Conservation (phyloP, 768 basidiomycete genomes). For the Mycena albidolilacea region DNA sequence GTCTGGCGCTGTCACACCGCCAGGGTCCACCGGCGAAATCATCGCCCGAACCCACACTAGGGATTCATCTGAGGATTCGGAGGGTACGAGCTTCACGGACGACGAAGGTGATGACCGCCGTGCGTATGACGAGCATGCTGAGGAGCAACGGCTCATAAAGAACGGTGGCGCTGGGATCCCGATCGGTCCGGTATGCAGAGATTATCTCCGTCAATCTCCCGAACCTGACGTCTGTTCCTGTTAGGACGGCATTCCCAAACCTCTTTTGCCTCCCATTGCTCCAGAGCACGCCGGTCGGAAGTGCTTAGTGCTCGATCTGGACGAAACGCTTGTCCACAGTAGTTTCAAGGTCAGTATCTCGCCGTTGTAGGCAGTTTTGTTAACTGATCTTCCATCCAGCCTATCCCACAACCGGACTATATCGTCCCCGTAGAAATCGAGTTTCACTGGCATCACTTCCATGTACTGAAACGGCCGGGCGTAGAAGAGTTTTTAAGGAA, state of each 20-base stretch:
- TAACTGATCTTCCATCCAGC: constrained; percentile 61
- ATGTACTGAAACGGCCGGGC: constrained; percentile 98
- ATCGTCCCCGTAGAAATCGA: constrained; percentile 99
- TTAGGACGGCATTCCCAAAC: constrained; percentile 89
- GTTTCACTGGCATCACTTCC: constrained; percentile 98
- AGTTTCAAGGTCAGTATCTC: constrained; percentile 90
- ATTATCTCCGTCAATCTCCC: not conserved
- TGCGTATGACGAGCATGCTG: constrained; percentile 82
- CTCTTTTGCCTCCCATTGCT: constrained; percentile 88
- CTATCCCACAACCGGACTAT: constrained; percentile 95
- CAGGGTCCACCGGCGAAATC: constrained; percentile 78
- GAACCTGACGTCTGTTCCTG: constrained; percentile 23
- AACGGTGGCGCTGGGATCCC: constrained; percentile 97
- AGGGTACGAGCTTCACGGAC: constrained; percentile 78
- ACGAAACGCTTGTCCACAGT: constrained; percentile 97
- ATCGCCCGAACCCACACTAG: constrained; percentile 54
- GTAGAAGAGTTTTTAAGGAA: constrained; percentile 97
- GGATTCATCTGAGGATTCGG: constrained; percentile 68
- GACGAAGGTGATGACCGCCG: constrained; percentile 71
- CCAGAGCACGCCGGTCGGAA: constrained; percentile 90
- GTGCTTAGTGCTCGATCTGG: constrained; percentile 96
- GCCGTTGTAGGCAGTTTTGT: constrained; percentile 1
- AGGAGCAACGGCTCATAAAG: constrained; percentile 90
- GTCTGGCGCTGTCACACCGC: constrained; percentile 93
- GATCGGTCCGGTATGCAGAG: constrained; percentile 83